Evolutionary conservation across 2,329 filamentous ascomycete genomes (phyloP).

Genomic region (Aspergillus fijiensis): DNA sequence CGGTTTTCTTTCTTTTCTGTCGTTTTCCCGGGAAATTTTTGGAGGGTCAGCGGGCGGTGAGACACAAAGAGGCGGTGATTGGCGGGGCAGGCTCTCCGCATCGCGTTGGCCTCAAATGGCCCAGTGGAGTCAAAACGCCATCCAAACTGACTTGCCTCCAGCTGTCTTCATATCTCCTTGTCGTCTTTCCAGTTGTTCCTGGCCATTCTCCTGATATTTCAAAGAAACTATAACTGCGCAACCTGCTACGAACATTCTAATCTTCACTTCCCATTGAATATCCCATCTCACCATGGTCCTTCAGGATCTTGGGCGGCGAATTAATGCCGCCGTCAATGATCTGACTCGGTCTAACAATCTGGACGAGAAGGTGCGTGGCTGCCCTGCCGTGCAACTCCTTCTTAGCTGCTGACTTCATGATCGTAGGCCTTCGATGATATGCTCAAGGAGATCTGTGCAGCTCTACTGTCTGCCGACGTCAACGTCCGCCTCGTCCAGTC

Average conservation of each 20-base stretch:
- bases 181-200: constrained; percentile 15
- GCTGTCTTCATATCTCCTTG: constrained; percentile 23
- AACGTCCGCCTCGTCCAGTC: constrained; percentile 91
- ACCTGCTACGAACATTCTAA: background rate
- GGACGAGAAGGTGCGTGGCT: constrained; percentile 76
- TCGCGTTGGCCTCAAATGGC: constrained; percentile 11
- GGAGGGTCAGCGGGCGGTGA: constrained; percentile 29
- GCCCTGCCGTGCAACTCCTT: background rate
- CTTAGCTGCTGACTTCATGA: constrained; percentile 4
- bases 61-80: constrained; percentile 31
- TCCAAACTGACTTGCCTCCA: background rate
- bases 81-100: constrained; percentile 30
- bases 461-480: constrained; percentile 93
- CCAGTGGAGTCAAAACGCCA: constrained; percentile 6
- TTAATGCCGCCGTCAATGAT: constrained; percentile 93
- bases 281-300: constrained; percentile 72
- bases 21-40: constrained; percentile 30
- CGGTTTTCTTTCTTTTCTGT: constrained; percentile 4
- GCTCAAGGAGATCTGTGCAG: constrained; percentile 97
- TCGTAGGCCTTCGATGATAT: constrained; percentile 87
- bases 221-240: background rate
- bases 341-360: constrained; percentile 88
- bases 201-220: background rate
- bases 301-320: constrained; percentile 96
- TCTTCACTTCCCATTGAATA: background rate